Percentiles rank a stretch among this genome's conserved stretches.
phyloP scores from a whole-genome alignment of 1,139 yeast species.

The Yamadazyma spencermartinsiae region DNA sequence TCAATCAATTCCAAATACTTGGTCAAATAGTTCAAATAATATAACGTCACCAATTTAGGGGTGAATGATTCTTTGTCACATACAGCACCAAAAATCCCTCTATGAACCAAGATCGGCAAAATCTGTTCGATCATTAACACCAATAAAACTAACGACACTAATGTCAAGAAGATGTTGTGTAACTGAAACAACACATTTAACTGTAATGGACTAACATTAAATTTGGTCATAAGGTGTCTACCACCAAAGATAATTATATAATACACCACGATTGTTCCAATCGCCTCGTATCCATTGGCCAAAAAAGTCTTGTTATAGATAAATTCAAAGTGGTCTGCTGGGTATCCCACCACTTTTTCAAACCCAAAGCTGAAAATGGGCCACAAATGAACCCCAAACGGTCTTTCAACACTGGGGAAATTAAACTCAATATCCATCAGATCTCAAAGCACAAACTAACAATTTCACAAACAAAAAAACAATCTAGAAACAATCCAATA shows the following conservation, averaged over 20 bases:
- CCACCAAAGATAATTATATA: slow-evolving; percentile 88
- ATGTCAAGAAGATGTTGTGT: slow-evolving; percentile 79
- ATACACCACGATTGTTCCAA: slow-evolving; percentile 64
- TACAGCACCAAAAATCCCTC: slow-evolving; percentile 85
- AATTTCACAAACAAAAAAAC: background rate
- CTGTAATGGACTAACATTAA: slow-evolving; percentile 64
- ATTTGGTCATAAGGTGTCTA: slow-evolving; percentile 43
- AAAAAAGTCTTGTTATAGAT: slow-evolving; percentile 63
- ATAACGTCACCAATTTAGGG: slow-evolving; percentile 77
- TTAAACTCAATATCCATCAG: slow-evolving; percentile 18
- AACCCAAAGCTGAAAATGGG: slow-evolving; percentile 71
- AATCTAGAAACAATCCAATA: background rate
- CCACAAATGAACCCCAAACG: slow-evolving; percentile 91
- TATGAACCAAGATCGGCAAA: slow-evolving; percentile 70
- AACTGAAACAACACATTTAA: slow-evolving; percentile 60
- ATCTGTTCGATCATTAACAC: slow-evolving; percentile 79
- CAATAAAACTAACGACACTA: slow-evolving; percentile 65
- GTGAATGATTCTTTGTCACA: slow-evolving; percentile 84
- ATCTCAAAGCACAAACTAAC: too few relatives aligned
- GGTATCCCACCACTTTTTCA: slow-evolving; percentile 53
- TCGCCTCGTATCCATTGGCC: slow-evolving; percentile 68
- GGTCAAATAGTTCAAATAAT: slow-evolving; percentile 77
- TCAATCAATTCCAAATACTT: slow-evolving; percentile 85
- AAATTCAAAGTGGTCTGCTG: slow-evolving; percentile 76
- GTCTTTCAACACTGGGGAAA: slow-evolving; percentile 70